A percentile compares a stretch with the other conserved stretches of the same genome.
Evolutionary conservation across 2,329 filamentous ascomycete species (phyloP).

Genomic region (Arthroderma sp.): DNA sequence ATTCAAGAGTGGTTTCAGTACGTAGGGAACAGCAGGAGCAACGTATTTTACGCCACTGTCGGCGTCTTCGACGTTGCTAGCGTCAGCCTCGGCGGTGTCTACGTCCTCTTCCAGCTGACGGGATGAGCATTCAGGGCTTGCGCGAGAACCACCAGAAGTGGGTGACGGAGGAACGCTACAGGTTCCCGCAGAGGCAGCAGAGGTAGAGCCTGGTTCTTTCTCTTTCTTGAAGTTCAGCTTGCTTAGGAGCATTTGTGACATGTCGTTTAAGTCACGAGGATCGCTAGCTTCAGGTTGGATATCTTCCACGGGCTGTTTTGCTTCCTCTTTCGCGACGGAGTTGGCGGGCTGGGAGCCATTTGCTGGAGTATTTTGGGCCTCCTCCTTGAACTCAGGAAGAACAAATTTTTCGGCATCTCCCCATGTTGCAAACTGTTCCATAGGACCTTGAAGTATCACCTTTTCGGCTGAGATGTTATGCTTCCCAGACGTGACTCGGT

Average conservation of each 20-base stretch:
- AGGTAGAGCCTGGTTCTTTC: conserved; percentile 29
- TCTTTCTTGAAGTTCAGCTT: conserved; percentile 38
- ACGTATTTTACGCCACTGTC: conserved; percentile 25
- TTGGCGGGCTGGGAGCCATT: conserved; percentile 10
- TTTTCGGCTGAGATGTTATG: conserved; percentile 33
- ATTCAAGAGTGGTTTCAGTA: conserved; percentile 34
- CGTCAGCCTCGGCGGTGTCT: conserved; percentile 17
- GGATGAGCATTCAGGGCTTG: conserved; percentile 32
- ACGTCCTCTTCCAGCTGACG: conserved; percentile 20
- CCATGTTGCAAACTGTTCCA: conserved; percentile 39
- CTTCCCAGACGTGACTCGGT: conserved; percentile 38
- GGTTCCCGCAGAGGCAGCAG: conserved; percentile 32
- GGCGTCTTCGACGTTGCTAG: conserved; percentile 19
- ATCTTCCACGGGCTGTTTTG: neutral
- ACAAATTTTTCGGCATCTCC: conserved; percentile 36
- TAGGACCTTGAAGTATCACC: conserved; percentile 38
- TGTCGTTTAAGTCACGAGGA: conserved; percentile 23
- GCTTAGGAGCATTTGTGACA: conserved; percentile 38
- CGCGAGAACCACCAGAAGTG: conserved; percentile 35
- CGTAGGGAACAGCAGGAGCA: conserved; percentile 29
- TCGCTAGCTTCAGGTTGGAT: conserved; percentile 2
- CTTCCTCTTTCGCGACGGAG: conserved; percentile 2
- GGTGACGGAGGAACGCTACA: conserved; percentile 34
- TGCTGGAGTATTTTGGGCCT: conserved; percentile 15
- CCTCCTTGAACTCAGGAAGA: conserved; percentile 34